phyloP scores from a whole-genome alignment of 2,329 filamentous ascomycete genomes.

The Massarina eburnea region DNA sequence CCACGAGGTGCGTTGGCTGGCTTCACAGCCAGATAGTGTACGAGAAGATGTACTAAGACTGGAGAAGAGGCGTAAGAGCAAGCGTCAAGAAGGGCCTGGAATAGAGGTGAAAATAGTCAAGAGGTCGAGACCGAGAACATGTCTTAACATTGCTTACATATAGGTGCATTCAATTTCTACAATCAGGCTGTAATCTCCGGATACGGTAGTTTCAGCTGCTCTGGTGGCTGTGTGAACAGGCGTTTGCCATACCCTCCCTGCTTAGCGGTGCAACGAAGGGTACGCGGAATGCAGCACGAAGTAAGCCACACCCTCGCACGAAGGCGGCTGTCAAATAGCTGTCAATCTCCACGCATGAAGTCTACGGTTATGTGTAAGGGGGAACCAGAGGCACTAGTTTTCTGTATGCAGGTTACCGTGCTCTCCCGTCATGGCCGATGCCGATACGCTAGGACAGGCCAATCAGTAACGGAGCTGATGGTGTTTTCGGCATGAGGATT shows the following conservation, averaged over 20 bases:
- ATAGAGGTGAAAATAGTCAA: background rate
- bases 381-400: background rate
- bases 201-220: too few relatives aligned
- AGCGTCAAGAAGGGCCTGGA: background rate
- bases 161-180: too few relatives aligned
- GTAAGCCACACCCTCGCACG: background rate
- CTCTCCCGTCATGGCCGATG: background rate
- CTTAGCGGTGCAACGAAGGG: background rate
- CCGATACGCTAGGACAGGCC: background rate
- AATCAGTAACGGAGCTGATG: too few relatives aligned
- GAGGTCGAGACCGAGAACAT: too few relatives aligned
- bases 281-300: too few relatives aligned
- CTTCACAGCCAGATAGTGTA: background rate
- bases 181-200: too few relatives aligned
- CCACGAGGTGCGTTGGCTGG: conserved; percentile 4
- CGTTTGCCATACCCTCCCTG: background rate
- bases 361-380: background rate
- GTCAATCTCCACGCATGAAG: background rate
- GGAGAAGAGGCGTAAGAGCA: too few relatives aligned
- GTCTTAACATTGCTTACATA: too few relatives aligned
- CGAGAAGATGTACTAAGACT: background rate
- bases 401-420: background rate
- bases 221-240: background rate
- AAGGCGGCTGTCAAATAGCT: conserved; percentile 1
- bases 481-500: background rate